These are phyloP conservation scores for Psilocybe tampanensis DNA, from an alignment of 768 basidiomycete genomes.

Conservation along the genomic window DNA sequence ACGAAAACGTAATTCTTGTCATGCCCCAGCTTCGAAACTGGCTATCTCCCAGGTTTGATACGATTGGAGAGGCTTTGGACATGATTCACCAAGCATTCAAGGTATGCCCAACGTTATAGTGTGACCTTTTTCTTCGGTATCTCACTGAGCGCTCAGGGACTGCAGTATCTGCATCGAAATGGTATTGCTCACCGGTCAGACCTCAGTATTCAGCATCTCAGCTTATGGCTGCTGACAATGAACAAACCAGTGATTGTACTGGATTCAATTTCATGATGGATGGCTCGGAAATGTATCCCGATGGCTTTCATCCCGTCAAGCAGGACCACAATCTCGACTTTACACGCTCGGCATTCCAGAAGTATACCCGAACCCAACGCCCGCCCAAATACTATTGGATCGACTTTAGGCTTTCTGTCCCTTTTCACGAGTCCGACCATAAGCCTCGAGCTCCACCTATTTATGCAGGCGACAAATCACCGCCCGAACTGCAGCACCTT, in stretches of 20 bases:
- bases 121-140: no score
- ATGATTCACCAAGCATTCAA: conserved; percentile 34
- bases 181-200: conserved; percentile 36
- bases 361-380: conserved; percentile 25
- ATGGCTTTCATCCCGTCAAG: conserved; percentile 26
- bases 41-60: conserved; percentile 32
- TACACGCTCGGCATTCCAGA: conserved; percentile 12
- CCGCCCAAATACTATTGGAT: conserved; percentile 38
- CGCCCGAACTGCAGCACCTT: conserved; percentile 31
- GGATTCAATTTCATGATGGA: conserved; percentile 40
- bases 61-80: conserved; percentile 35
- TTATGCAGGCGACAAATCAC: conserved; percentile 42
- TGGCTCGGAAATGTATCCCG: conserved; percentile 24
- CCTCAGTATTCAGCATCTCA: conserved; percentile 10
- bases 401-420: conserved; percentile 38
- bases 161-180: conserved; percentile 36
- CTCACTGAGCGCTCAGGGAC: conserved; percentile 21
- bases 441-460: conserved; percentile 29
- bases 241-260: conserved; percentile 14
- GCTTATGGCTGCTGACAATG: not conserved
- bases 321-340: conserved; percentile 21
- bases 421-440: conserved; percentile 24
- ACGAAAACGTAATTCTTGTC: conserved; percentile 20
- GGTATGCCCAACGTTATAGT: conserved; percentile 21
- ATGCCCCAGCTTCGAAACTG: conserved; percentile 29